Evolutionary conservation across 208 protist genomes (phyloP), one percentile per base, ranked within the genome.

Genomic region (Acanthamoeba pearcei): DNA sequence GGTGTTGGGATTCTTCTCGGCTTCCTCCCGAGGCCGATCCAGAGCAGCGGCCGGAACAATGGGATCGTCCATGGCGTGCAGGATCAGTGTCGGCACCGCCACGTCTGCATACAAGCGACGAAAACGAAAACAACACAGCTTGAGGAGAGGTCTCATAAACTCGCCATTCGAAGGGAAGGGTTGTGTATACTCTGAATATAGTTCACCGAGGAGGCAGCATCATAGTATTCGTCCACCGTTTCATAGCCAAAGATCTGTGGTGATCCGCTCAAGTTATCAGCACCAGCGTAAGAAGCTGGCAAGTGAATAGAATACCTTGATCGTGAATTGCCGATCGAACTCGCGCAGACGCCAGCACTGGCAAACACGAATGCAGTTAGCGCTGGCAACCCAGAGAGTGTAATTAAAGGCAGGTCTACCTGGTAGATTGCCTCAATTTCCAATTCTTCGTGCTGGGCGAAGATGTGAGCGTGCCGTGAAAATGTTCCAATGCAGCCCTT

Each of bases 21-120:
- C 27, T 46, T 91, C 85, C 57, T 91, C 35, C 5, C 29, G 55
- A 24, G 85, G 85, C 29, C 38, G 49, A 9, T 57, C 76, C 55
- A 91, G n/a, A 27, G 85, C 60, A 5, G 29, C 29, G 6, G 51
- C 46, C 29, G 51, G 57, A 51, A 91, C 57, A 51, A 91, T 91
- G 19, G 85, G 85, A 42, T 91, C 85, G 57, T 91, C 85, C 60
- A 74, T 91, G 29, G 85, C 85, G 38, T 91, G 85, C 32, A 91
- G 32, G 22, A 91, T 72, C 5, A 91, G 60, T 29, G 60, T 64
- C 5, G 85, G 85, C 13, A 91, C 85, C n/a, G 51, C 60, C 51
- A 91, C 85, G 8, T n/a, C 85, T 91, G 35, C 38, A 49, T 62
- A 2, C 38, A 46, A 46, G 42, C 42, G 42, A 46, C 42, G 42